These are phyloP conservation scores for Suillus bovinus DNA, from an alignment of 768 basidiomycete species.

Conservation along the genomic window DNA sequence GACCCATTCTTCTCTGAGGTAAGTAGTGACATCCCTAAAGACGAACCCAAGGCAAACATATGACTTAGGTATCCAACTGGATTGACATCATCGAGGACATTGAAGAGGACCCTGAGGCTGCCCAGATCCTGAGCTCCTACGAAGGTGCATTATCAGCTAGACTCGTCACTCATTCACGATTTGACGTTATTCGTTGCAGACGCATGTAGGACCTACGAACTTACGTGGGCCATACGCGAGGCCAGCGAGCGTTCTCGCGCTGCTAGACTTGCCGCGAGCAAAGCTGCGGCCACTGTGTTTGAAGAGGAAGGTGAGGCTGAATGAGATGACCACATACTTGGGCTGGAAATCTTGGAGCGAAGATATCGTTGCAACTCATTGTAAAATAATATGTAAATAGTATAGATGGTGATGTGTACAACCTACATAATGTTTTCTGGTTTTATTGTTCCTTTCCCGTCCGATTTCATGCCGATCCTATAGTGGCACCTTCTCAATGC, in stretches of 20 bases:
- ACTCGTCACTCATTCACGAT: not conserved
- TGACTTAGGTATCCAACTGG: constrained; percentile 65
- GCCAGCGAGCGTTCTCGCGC: constrained; percentile 69
- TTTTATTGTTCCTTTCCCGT: not conserved
- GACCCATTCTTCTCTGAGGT: constrained; percentile 95
- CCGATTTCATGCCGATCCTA: constrained; percentile 3
- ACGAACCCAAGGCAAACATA: not conserved
- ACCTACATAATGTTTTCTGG: not conserved
- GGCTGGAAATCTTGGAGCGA: not conserved
- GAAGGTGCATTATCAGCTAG: constrained; percentile 53
- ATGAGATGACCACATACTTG: not conserved
- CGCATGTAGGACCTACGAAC: constrained; percentile 84
- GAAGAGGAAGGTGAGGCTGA: constrained; percentile 25
- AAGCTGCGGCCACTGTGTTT: constrained; percentile 27
- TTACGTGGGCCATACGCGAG: constrained; percentile 91
- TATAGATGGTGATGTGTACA: not conserved
- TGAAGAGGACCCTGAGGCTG: constrained; percentile 79
- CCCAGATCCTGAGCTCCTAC: constrained; percentile 80
- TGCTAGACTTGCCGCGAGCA: constrained; percentile 41
- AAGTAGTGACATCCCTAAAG: constrained; percentile 7
- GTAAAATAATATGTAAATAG: not conserved
- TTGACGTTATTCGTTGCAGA: constrained; percentile 43
- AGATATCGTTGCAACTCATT: not conserved
- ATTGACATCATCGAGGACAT: constrained; percentile 90
- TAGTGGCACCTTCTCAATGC: constrained; percentile 35